Evolutionary conservation across 257 asterid genomes (phyloP).

Genomic region (Solanum medicagineum): DNA sequence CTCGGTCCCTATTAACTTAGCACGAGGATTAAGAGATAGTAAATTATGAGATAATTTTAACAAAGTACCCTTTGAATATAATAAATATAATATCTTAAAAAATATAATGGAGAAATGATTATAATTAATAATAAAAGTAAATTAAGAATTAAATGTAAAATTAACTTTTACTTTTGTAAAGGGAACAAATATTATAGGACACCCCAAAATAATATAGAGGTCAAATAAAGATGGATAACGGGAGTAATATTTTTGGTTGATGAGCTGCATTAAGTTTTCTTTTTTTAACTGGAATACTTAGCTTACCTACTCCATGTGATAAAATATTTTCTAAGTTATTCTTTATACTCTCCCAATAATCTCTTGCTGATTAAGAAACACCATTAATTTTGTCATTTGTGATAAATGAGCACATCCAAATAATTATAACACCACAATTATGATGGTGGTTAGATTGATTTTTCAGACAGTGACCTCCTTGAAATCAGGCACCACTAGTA

Average conservation of each 20-base stretch:
- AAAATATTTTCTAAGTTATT: not conserved
- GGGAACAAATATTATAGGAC: too few species aligned
- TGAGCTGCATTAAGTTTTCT: not conserved
- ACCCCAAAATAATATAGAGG: rapidly evolving
- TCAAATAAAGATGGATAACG: too few species aligned
- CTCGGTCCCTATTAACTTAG: rapidly evolving
- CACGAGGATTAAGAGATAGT: rapidly evolving
- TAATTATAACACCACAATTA: not conserved
- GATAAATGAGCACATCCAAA: not conserved
- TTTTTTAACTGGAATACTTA: not conserved
- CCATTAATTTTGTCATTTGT: not conserved
- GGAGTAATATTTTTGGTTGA: not conserved
- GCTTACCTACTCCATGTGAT: not conserved
- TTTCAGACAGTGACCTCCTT: not conserved
- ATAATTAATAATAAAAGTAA: too few species aligned
- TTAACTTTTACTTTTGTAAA: too few species aligned
- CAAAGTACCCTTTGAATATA: too few species aligned
- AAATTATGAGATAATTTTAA: too few species aligned
- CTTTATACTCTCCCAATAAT: not conserved
- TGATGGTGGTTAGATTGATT: not conserved
- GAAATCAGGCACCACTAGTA: too few species aligned
- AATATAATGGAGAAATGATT: too few species aligned
- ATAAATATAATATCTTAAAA: too few species aligned
- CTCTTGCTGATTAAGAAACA: not conserved
- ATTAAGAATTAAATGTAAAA: too few species aligned